phyloP scores from a whole-genome alignment of 257 asterid species.

The Cordia subcordata region DNA sequence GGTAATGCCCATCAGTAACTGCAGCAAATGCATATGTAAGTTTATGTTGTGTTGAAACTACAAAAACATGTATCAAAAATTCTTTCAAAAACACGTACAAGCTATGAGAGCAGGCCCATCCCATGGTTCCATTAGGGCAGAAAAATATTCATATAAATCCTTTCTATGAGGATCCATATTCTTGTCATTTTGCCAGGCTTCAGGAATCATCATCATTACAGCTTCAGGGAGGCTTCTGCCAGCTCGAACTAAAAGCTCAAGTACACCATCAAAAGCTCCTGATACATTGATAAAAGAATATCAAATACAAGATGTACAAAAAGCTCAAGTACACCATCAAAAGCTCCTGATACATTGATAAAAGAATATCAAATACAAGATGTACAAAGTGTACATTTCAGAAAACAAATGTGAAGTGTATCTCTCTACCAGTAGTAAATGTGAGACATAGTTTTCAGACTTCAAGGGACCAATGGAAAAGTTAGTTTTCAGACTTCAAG shows the following conservation, averaged over 20 bases:
- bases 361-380: conserved; percentile 11
- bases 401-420: background rate
- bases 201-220: conserved; percentile 99
- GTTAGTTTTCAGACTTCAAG: too few species aligned
- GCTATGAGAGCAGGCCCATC: conserved; percentile 99
- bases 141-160: conserved; percentile 93
- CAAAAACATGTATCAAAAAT: conserved; percentile 2
- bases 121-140: conserved; percentile 98
- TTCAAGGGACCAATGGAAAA: too few species aligned
- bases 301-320: conserved; percentile 32
- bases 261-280: conserved; percentile 99
- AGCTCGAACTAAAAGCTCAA: conserved; percentile 93
- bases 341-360: conserved; percentile 56
- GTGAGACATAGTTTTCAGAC: too few species aligned
- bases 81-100: conserved; percentile 42
- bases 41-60: conserved; percentile 7
- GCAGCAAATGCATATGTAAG: conserved; percentile 29
- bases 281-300: conserved; percentile 11
- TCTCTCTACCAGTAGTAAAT: too few species aligned
- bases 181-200: conserved; percentile 99
- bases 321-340: conserved; percentile 99
- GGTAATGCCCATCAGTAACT: conserved; percentile 99
- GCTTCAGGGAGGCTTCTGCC: conserved; percentile 99
- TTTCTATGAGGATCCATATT: conserved; percentile 86
- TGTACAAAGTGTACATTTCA: conserved; percentile 26